Base-by-base conservation (phyloP, 352 stramenopile species). In the Elongisporangium prolatum region DNA sequence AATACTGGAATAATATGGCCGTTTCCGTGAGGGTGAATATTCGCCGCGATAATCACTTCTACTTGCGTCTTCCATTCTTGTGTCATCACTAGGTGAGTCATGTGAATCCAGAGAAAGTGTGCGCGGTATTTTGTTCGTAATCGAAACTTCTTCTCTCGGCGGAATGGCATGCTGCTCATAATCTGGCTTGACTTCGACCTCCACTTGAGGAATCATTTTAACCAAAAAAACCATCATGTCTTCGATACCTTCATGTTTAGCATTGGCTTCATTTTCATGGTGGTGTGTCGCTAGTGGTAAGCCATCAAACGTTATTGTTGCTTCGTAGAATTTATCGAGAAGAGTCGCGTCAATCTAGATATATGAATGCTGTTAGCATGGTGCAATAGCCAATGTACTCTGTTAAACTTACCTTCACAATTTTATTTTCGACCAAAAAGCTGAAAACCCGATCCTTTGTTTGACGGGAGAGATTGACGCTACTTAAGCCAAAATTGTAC, bases 391-490 rank as follows among this genome's bases (percentile, higher is more conserved):
- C 14, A 13, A 14, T 40, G 9, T 13, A 14, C 28, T 40, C 8
- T 14, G 28, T 40, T 40, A 9, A 40, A 2, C 68, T 20, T 67
- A 87, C 77, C 69, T 66, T 67, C 16, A 75, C 75, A 44, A 77
- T 76, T 20, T 66, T 70, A 9, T 66, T 65, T 10, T 67, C 57
- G 4, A 87, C 54, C 16, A 88, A 60, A 48, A 77, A 80, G 56
- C 61, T 84, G 59, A 88, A 73, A 0, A 67, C 63, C 49, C 65
- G 65, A 48, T 88, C 73, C 22, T 74, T 75, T 20, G 73, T 60
- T 61, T 73, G 76, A 40, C 77, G 67, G n/a, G 62, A 72, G 40
- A 78, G 64, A 38, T 72, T 85, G 7, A 44, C 34, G 22, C 28
- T 57, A 28, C 60, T 71, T 20, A 89, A 80, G 1, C 59, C 60